Evolutionary conservation across 805 yeast genomes (phyloP).

Genomic region (Lipomyces sp.): DNA sequence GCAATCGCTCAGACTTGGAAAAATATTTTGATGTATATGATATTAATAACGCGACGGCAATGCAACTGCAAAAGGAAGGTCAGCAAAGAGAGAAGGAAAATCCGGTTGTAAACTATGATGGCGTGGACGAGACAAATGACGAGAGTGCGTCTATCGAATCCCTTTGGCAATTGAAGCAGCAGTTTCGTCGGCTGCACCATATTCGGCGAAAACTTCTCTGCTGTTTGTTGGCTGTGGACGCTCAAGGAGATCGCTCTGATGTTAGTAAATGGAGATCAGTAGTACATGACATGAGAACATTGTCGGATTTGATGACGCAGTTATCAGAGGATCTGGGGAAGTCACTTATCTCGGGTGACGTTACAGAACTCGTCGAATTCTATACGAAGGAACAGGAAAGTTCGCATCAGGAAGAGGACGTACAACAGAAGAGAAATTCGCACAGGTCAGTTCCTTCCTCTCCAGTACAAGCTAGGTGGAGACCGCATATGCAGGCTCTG

Average conservation of each 20-base stretch:
- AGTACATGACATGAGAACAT: slow-evolving; percentile 24
- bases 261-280: slow-evolving; percentile 26
- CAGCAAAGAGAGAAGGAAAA: not conserved
- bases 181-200: slow-evolving; percentile 32
- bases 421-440: not conserved
- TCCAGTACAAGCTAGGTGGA: slow-evolving; percentile 16
- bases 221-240: slow-evolving; percentile 37
- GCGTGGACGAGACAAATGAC: slow-evolving; percentile 11
- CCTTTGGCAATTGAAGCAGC: slow-evolving; percentile 25
- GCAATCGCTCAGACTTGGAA: slow-evolving; percentile 27
- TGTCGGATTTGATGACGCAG: slow-evolving; percentile 31
- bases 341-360: slow-evolving; percentile 17
- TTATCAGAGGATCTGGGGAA: slow-evolving; percentile 20
- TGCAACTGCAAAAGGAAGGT: slow-evolving; percentile 1
- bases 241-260: slow-evolving; percentile 34
- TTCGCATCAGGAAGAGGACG: slow-evolving; percentile 4
- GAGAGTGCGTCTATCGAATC: slow-evolving; percentile 8
- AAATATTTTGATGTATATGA: slow-evolving; percentile 37
- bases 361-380: slow-evolving; percentile 17
- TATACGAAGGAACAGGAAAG: slow-evolving; percentile 15
- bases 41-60: slow-evolving; percentile 7
- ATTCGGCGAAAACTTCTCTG: slow-evolving; percentile 36
- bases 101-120: not conserved
- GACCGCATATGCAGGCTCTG: slow-evolving; percentile 27
- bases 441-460: not conserved